Conservation (phyloP, 805 yeast genomes). For the Barnettozyma populi region DNA sequence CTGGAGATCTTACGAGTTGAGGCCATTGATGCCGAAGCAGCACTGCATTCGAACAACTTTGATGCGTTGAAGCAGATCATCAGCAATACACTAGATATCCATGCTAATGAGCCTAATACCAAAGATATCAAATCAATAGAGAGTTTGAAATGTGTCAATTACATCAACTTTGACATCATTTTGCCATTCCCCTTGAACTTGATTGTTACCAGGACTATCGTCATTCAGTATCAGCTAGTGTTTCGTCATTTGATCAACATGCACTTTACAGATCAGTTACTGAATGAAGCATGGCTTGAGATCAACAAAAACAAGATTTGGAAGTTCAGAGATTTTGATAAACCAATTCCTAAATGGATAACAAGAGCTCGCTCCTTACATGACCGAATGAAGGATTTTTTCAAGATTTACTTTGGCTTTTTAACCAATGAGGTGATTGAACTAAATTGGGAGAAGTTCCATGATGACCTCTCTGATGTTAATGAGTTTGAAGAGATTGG, state of each 20-base stretch:
- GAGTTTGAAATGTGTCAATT: conserved; percentile 40
- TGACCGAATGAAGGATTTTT: conserved; percentile 42
- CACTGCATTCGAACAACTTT: conserved; percentile 40
- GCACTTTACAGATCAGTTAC: conserved; percentile 53
- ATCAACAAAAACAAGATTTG: conserved; percentile 61
- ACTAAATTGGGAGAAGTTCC: conserved; percentile 42
- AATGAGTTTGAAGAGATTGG: conserved; percentile 39
- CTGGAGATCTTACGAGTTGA: conserved; percentile 47
- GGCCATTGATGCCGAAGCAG: conserved; percentile 49
- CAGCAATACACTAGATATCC: conserved; percentile 32
- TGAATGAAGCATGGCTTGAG: conserved; percentile 69
- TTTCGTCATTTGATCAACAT: conserved; percentile 65
- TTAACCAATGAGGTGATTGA: conserved; percentile 57
- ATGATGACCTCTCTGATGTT: conserved; percentile 22
- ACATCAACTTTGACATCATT: conserved; percentile 49
- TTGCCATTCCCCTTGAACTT: conserved; percentile 87
- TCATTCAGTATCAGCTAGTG: conserved; percentile 73
- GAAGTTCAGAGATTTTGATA: conserved; percentile 44
- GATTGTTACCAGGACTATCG: conserved; percentile 60
- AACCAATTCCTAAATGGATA: conserved; percentile 47
- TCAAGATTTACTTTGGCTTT: conserved; percentile 50
- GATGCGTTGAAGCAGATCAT: conserved; percentile 40
- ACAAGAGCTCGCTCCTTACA: conserved; percentile 50
- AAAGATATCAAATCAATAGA: conserved; percentile 24
- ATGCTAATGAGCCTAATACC: conserved; percentile 8